Evolutionary conservation across 805 yeast species (phyloP).

Genomic region (Pichia paraexigua): DNA sequence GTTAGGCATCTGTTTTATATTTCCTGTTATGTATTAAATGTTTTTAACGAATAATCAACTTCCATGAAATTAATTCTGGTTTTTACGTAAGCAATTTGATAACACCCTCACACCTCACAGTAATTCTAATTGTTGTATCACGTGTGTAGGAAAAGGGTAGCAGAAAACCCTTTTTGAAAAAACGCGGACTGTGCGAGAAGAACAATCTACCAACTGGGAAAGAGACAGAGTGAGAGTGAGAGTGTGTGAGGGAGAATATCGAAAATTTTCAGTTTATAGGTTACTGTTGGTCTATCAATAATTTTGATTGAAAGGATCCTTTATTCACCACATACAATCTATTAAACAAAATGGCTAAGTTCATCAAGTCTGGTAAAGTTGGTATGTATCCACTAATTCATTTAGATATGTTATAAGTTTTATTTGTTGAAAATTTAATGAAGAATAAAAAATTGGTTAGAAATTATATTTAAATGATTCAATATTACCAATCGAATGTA

Average conservation of each 20-base stretch:
- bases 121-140: background rate
- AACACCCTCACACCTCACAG: conserved; percentile 2
- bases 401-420: background rate
- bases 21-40: background rate
- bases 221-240: background rate
- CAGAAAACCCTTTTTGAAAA: background rate
- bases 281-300: background rate
- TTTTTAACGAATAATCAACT: background rate
- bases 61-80: background rate
- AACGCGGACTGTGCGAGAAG: background rate
- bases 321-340: conserved; percentile 4
- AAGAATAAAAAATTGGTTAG: too few relatives aligned
- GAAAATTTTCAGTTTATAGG: conserved; percentile 6
- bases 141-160: background rate
- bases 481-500: too few relatives aligned
- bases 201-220: background rate
- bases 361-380: conserved; percentile 99
- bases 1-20: background rate
- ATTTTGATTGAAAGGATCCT: background rate
- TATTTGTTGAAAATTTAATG: background rate
- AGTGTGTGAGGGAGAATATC: background rate
- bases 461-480: too few relatives aligned
- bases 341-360: conserved; percentile 76
- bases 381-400: conserved; percentile 52
- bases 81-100: background rate